Percentiles rank a stretch among this genome's conserved stretches.
Evolutionary conservation across 257 asterid genomes (phyloP).

Genomic region (Solanum pimpinellifolium): DNA sequence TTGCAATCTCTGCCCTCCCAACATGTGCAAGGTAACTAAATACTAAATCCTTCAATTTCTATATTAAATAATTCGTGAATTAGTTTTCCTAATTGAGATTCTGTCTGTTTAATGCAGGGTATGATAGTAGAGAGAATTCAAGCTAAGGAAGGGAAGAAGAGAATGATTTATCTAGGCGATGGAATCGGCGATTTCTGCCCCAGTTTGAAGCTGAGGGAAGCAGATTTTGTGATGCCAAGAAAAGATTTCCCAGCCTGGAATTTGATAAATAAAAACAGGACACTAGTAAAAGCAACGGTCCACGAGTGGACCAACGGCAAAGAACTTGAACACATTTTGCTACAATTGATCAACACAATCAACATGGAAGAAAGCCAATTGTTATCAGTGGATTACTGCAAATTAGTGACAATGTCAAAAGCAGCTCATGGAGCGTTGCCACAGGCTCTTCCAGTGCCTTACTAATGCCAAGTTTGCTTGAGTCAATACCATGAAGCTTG

Average conservation of each 20-base stretch:
- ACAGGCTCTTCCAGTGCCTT: slow-evolving; percentile 11
- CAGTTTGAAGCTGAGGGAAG: slow-evolving; percentile 28
- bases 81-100: neutral
- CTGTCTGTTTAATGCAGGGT: slow-evolving; percentile 24
- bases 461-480: neutral
- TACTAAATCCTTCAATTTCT: neutral
- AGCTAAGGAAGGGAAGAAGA: slow-evolving; percentile 48
- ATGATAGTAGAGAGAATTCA: slow-evolving; percentile 50
- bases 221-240: slow-evolving; percentile 70
- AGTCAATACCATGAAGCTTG: too few relatives aligned
- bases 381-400: slow-evolving; percentile 6
- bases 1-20: slow-evolving; percentile 34
- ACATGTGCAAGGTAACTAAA: slow-evolving; percentile 35
- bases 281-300: slow-evolving; percentile 26
- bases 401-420: slow-evolving; percentile 1
- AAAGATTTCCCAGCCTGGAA: slow-evolving; percentile 68
- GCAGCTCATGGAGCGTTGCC: slow-evolving; percentile 6
- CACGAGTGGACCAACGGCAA: slow-evolving; percentile 60
- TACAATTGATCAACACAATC: slow-evolving; percentile 16
- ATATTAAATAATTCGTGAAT: too few relatives aligned
- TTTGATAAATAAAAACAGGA: slow-evolving; percentile 34
- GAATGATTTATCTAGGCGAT: slow-evolving; percentile 59
- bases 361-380: slow-evolving; percentile 10
- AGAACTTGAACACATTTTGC: slow-evolving; percentile 33
- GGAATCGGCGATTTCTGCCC: slow-evolving; percentile 65